These are phyloP conservation scores for Venturia pyrina DNA, from an alignment of 2,329 filamentous ascomycete species.

Conservation along the genomic window DNA sequence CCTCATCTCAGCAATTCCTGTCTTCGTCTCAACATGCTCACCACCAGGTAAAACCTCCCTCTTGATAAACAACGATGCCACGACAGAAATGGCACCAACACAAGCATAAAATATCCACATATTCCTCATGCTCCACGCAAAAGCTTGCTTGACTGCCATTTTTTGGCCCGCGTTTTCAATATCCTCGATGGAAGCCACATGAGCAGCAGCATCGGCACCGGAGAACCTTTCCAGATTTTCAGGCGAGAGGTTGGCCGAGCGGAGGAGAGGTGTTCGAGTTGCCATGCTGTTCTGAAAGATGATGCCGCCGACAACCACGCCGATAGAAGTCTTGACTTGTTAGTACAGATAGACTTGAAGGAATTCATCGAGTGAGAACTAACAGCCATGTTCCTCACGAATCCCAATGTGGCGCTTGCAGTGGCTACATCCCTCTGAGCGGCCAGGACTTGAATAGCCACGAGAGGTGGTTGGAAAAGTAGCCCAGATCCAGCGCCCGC, in stretches of 20 bases:
- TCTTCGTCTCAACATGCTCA: constrained; percentile 39
- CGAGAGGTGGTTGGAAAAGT: constrained; percentile 59
- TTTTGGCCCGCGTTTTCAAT: constrained; percentile 39
- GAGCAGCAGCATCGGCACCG: constrained; percentile 51
- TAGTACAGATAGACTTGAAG: background rate
- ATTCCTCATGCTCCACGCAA: constrained; percentile 32
- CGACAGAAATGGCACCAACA: constrained; percentile 30
- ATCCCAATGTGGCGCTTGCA: constrained; percentile 56
- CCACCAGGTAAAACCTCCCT: constrained; percentile 33
- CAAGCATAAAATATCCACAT: constrained; percentile 42
- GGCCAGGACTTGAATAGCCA: constrained; percentile 56
- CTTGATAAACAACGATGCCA: constrained; percentile 30
- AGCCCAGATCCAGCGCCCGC: constrained; percentile 44
- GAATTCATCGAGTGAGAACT: background rate
- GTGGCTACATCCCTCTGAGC: constrained; percentile 55
- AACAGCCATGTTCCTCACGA: constrained; percentile 55
- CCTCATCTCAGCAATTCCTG: constrained; percentile 27
- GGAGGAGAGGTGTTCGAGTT: constrained; percentile 40
- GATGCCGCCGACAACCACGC: constrained; percentile 65
- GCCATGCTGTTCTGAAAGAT: constrained; percentile 70
- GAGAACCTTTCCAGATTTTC: constrained; percentile 43
- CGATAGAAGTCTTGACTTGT: constrained; percentile 43
- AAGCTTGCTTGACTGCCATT: constrained; percentile 30
- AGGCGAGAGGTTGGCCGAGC: constrained; percentile 39
- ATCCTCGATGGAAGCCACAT: constrained; percentile 45